Evolutionary conservation across 805 yeast species (phyloP), one percentile per base, ranked within the genome.

Genomic region (Candida loeiensis): DNA sequence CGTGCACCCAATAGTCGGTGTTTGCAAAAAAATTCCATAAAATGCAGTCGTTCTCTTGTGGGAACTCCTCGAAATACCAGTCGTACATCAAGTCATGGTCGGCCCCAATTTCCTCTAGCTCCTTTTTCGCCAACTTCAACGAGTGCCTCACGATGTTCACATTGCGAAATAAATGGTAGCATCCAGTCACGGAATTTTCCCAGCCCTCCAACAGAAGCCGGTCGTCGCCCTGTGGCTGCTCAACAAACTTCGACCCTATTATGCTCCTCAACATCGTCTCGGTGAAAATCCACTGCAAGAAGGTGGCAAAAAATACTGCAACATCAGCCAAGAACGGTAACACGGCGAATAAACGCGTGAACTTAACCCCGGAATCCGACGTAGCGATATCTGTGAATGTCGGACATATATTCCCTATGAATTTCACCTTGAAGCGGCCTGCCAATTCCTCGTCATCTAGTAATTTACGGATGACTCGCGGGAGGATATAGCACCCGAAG

Each of bases 351-450:
- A 65, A 42, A 18, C 36, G 40, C 6, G 55, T 48, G 40, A 69
- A 54, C 11, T 46, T 34, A 12, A 49, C 47, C 1, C 74, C 74
- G 6, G 68, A 60, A 18, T 48, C 54, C 5, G 72, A 64, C 21
- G 54, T 48, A n/a, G 78, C 77, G 22, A 85, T 78, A 48, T 82
- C 82, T 17, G 70, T 66, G 15, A 85, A 66, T 0, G 93, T 82
- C 1, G 95, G 95, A 39, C 85, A 82, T 14, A 84, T 63, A 37
- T 84, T 62, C 0, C 88, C 87, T 15, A 75, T 66, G 40, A 77
- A 69, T 37, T 55, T 58, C 22, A 77, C 59, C 4, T 59, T 45
- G 20, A 62, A 48, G 14, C 51, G 45, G 2, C 48, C 49, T 2
- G 53, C 40, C 21, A 66, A 36, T 11, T 46, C 55, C 1, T 44